Conservation (phyloP, 2,329 filamentous ascomycete species). For the Apiospora koreana region DNA sequence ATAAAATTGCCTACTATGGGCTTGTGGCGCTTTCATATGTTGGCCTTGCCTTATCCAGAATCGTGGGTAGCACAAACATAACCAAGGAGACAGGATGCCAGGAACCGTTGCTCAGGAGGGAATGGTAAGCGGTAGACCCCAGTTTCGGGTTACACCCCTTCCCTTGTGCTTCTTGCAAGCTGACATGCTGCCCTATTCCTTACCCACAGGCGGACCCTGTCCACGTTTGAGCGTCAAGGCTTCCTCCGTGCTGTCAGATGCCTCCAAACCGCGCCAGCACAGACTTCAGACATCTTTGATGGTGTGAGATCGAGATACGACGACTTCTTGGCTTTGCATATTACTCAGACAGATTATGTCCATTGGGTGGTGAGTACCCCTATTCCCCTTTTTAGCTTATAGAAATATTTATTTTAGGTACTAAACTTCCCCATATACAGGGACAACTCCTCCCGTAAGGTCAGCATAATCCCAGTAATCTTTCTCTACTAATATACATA, state of each 20-base stretch:
- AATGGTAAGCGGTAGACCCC: neutral
- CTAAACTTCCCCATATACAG: neutral
- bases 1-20: neutral
- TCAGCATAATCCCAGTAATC: neutral
- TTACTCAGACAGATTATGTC: conserved; percentile 39
- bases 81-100: neutral
- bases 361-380: conserved; percentile 29
- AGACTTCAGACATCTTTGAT: conserved; percentile 28
- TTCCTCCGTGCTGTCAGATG: conserved; percentile 44
- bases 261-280: conserved; percentile 32
- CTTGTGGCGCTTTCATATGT: neutral
- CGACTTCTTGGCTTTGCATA: conserved; percentile 45
- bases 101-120: neutral
- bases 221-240: conserved; percentile 26
- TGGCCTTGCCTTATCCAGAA: neutral
- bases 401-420: neutral
- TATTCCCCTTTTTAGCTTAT: neutral
- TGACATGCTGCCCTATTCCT: neutral
- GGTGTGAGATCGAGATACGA: conserved; percentile 45
- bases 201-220: conserved; percentile 12
- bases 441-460: neutral
- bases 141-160: neutral
- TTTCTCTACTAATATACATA: neutral
- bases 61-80: neutral
- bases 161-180: neutral